These are phyloP conservation scores for Lumnitzera littorea DNA, from an alignment of 345 rosid species.

Conservation along the genomic window DNA sequence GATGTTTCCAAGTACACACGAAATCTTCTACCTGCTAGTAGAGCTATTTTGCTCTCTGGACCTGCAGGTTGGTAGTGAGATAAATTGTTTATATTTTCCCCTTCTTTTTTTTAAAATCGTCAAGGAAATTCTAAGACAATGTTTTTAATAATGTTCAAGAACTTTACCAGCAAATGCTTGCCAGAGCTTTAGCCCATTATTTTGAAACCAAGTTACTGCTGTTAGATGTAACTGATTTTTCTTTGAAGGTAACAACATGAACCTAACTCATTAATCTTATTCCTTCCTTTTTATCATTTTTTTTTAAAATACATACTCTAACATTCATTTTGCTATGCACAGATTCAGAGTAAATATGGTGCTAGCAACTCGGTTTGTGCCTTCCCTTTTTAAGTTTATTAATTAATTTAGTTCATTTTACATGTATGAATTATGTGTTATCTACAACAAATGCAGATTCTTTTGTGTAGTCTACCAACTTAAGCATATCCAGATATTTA, in stretches of 20 bases:
- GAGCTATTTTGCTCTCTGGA: slow-evolving; percentile 83
- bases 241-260: slow-evolving; percentile 50
- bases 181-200: slow-evolving; percentile 90
- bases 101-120: background rate
- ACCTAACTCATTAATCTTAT: background rate
- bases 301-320: background rate
- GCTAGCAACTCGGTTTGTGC: slow-evolving; percentile 16
- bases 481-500: too few species aligned
- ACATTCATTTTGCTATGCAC: slow-evolving; percentile 9
- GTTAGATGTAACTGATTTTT: slow-evolving; percentile 77
- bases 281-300: background rate
- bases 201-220: slow-evolving; percentile 87
- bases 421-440: background rate
- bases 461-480: too few species aligned
- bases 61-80: slow-evolving; percentile 60
- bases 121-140: background rate
- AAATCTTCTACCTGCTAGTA: slow-evolving; percentile 83
- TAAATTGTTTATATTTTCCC: background rate
- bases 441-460: background rate
- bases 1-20: slow-evolving; percentile 77
- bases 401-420: background rate
- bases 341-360: slow-evolving; percentile 89
- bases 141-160: slow-evolving; percentile 28
- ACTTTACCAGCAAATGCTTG: slow-evolving; percentile 97
- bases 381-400: slow-evolving; percentile 21